A percentile compares a stretch with the other conserved stretches of the same genome.
These are phyloP conservation scores for Parascedosporium putredinis DNA, from an alignment of 2,329 filamentous ascomycete species.

Conservation along the genomic window DNA sequence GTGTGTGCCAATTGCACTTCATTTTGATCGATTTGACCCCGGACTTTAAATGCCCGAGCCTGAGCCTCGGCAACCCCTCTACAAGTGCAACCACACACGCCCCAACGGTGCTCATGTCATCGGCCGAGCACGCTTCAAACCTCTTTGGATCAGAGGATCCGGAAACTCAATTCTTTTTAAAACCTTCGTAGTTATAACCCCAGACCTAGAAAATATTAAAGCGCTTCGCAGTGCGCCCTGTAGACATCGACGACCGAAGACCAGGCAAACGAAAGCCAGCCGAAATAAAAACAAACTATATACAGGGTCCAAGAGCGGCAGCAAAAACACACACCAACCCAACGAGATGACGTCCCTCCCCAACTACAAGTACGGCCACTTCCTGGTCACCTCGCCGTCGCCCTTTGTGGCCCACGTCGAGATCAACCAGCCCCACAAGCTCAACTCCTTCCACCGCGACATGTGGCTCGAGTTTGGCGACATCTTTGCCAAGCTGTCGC, in stretches of 20 bases:
- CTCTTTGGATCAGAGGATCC: no score
- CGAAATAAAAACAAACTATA: background rate
- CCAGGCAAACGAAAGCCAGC: background rate
- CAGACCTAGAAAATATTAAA: no score
- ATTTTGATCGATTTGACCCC: background rate
- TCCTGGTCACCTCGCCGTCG: conserved; percentile 61
- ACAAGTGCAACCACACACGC: background rate
- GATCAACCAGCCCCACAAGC: conserved; percentile 75
- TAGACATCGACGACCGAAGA: background rate
- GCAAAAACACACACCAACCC: no score
- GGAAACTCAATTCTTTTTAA: background rate
- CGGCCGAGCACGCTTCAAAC: no score
- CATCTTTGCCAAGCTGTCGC: conserved; percentile 63
- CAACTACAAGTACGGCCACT: conserved; percentile 48
- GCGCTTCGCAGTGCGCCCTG: no score
- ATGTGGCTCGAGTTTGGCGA: conserved; percentile 77
- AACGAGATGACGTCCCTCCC: conserved; percentile 3
- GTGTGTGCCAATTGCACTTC: background rate
- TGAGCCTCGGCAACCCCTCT: conserved; percentile 7
- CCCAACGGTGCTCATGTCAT: background rate
- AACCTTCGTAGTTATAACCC: background rate
- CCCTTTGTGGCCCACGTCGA: conserved; percentile 80
- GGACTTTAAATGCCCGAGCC: background rate
- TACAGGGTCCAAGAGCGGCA: no score
- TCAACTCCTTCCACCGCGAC: conserved; percentile 76